Evolutionary conservation across 768 basidiomycete genomes (phyloP), one percentile per base, ranked within the genome.

Genomic region (Russula abietina): DNA sequence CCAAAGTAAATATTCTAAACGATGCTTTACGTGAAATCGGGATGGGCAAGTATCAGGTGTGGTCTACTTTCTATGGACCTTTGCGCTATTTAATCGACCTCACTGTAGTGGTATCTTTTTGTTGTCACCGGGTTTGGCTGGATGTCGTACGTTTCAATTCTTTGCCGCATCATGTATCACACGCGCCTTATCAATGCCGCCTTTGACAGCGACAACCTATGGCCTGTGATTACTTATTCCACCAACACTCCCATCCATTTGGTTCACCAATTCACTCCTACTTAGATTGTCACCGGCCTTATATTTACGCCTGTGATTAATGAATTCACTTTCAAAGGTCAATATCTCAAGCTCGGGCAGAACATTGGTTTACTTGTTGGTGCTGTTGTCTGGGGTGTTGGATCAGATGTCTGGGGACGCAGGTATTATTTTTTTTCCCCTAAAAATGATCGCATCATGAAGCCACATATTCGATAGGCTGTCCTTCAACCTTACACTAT

Each of bases 351-450:
- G 52, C 79, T 92, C 6, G 86, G 83, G 2, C 87, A 87, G 70
- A 88, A 88, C 63, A 75, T 89, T 16, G 89, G 89, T 1, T 72
- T 91, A 1, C 77, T 91, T 0, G 79, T 87, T 0, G 88, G 88
- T 28, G 85, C 86, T 16, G 79, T 79, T 3, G 81, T 87, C 62
- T 89, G 86, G 86, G 86, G 86, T 43, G 70, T 86, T 28, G 81
- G 80, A 12, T 83, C 82, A 16, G 88, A 89, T 64, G 73, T 89
- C 1, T 89, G 87, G 87, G 88, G 87, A 11, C 76, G 88, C 69
- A 79, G 76, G 85, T 87, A 60, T 33, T 68, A 67, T 12, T 19
- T 7, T 19, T 7, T 61, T 38, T 56, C 53, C 43, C 49, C 53
- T 53, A 7, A 50, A 39, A 17, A 54, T 26, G 1, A 33, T 12